phyloP scores from a whole-genome alignment of 345 rosid genomes.

The Mangifera indica region DNA sequence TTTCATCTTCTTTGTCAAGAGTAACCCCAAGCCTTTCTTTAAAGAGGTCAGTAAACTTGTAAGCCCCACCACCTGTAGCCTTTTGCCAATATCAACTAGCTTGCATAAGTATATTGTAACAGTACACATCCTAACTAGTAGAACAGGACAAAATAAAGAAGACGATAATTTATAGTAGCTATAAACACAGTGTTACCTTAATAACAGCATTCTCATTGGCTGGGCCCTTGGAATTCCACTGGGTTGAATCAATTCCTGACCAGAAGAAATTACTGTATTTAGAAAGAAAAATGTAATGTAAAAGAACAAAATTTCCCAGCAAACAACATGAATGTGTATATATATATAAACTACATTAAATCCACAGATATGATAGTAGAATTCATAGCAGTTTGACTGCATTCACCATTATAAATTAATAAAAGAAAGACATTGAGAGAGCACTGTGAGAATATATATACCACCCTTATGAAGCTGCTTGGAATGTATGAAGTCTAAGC shows the following conservation, averaged over 20 bases:
- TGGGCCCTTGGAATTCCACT: constrained; percentile 44
- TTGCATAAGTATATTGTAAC: constrained; percentile 17
- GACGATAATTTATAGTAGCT: not conserved
- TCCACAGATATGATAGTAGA: not conserved
- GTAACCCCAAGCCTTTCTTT: constrained; percentile 93
- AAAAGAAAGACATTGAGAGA: constrained; percentile 16
- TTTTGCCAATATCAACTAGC: constrained; percentile 45
- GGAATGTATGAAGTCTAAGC: constrained; percentile 89
- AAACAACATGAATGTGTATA: constrained; percentile 11
- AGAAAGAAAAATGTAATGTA: not conserved
- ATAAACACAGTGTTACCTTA: constrained; percentile 39
- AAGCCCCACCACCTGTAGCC: constrained; percentile 99
- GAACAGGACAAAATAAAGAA: not conserved
- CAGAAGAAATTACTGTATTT: constrained; percentile 9
- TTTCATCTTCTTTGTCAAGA: constrained; percentile 98
- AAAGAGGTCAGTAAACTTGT: constrained; percentile 85
- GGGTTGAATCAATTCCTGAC: constrained; percentile 48
- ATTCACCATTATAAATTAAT: constrained; percentile 3
- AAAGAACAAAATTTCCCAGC: constrained; percentile 11
- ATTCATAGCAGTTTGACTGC: constrained; percentile 5
- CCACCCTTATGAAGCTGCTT: constrained; percentile 92
- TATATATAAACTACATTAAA: not conserved
- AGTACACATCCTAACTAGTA: not conserved
- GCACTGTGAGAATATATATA: constrained; percentile 20
- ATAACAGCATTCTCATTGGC: constrained; percentile 46